Base-by-base conservation (phyloP, 495 filamentous ascomycete species). In the Neurospora sp. region DNA sequence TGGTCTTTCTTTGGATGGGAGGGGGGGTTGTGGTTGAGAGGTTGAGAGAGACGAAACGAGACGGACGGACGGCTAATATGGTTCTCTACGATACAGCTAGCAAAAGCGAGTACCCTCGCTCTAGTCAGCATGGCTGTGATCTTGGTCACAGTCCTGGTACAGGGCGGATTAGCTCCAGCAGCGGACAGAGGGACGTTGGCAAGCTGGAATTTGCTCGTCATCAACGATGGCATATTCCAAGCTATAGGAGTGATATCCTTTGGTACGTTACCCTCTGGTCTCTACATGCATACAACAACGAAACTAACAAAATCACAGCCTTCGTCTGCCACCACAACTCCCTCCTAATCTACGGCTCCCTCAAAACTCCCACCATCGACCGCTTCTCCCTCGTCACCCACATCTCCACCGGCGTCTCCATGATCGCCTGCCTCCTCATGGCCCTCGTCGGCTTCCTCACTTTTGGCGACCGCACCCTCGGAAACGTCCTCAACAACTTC, bases 401-500 rank as follows among this genome's bases (percentile, higher is more conserved):
- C 82, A 96, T 92, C 80, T 94, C 91, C 12, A 98, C 96, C 14
- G 86, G 83, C 77, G 88, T 98, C 37, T 97, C 94, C 44, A 92
- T 97, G 87, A 37, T 94, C 5, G 94, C 94, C 72, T 99, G 96
- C 76, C 83, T 98, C 70, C 81, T 90, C 40, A 93, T 98, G 92
- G 96, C 93, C 6, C 85, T 97, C 9, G 88, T 91, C 2, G 96
- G 96, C 39, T 98, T 97, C 81, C 85, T 99, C 16, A 94, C 91
- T 53, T 99, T 99, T 74, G 94, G 96, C 70, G 92, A 94, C 77
- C 89, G 91, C 73, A 98, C 96, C 1, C 84, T 93, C 77, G 96
- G 96, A 71, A 98, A 99, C 79, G 93, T 99, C 46, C 89, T 99
- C 71, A 99, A 99, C 83, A 99, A 99, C 82, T 98, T 99, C 79